These are phyloP conservation scores for Ligustrum vulgare DNA, from an alignment of 257 asterid genomes.

Conservation along the genomic window DNA sequence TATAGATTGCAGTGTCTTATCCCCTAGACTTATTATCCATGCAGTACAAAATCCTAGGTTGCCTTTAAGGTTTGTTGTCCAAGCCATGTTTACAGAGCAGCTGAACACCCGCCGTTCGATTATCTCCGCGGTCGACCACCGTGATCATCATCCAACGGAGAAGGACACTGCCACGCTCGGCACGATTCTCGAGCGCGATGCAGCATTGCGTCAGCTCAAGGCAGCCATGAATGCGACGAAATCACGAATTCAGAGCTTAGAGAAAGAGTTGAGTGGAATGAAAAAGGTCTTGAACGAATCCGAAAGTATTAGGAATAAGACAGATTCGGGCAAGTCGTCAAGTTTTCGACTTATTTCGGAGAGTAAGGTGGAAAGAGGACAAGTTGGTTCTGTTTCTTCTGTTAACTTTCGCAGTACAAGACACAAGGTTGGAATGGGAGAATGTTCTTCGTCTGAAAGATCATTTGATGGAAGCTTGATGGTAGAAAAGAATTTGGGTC, in stretches of 20 bases:
- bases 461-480: constrained; percentile 32
- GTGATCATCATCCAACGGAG: background rate
- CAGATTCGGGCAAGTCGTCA: constrained; percentile 45
- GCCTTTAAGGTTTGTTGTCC: constrained; percentile 85
- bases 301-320: constrained; percentile 20
- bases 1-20: constrained; percentile 69
- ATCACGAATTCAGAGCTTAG: constrained; percentile 59
- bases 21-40: constrained; percentile 66
- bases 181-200: constrained; percentile 69
- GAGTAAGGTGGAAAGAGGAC: constrained; percentile 55
- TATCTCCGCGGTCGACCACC: constrained; percentile 46
- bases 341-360: constrained; percentile 66
- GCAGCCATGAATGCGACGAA: constrained; percentile 60
- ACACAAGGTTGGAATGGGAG: constrained; percentile 20
- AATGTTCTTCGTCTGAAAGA: constrained; percentile 42
- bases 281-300: constrained; percentile 43
- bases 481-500: constrained; percentile 43
- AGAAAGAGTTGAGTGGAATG: constrained; percentile 68
- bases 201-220: constrained; percentile 67
- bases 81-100: constrained; percentile 91
- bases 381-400: constrained; percentile 66
- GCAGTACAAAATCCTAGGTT: constrained; percentile 84
- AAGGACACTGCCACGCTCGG: constrained; percentile 55
- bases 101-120: constrained; percentile 77
- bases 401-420: constrained; percentile 37